Percentiles rank a stretch among this genome's conserved stretches.
Conservation (phyloP, 106 monocot species). For the Dactylorhiza incarnata region DNA sequence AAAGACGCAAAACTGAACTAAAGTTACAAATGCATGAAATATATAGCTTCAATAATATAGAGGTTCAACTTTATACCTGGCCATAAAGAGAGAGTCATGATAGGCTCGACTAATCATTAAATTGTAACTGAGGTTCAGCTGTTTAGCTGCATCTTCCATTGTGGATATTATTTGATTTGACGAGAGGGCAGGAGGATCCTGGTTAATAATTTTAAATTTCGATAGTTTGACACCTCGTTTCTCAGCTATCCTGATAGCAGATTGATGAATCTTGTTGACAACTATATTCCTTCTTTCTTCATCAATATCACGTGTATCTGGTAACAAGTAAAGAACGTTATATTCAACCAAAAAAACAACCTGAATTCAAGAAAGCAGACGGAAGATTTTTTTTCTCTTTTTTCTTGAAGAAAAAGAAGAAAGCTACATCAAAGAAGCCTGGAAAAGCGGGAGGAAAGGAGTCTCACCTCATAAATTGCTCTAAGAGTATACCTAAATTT, state of each 20-base stretch:
- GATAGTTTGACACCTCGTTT: conserved; percentile 60
- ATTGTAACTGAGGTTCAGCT: conserved; percentile 66
- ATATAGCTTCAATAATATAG: neutral
- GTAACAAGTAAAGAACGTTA: conserved; percentile 3
- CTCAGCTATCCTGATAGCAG: conserved; percentile 59
- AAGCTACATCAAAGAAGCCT: neutral
- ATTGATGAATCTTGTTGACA: conserved; percentile 60
- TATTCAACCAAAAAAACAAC: neutral
- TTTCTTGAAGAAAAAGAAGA: neutral
- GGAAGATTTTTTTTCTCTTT: neutral
- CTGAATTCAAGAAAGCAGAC: neutral
- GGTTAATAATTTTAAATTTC: conserved; percentile 79
- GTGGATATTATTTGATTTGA: conserved; percentile 52
- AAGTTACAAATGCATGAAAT: neutral
- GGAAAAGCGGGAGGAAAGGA: neutral
- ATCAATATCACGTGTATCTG: conserved; percentile 94
- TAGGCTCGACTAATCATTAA: conserved; percentile 97
- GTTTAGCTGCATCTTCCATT: conserved; percentile 43
- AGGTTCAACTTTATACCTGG: conserved; percentile 44
- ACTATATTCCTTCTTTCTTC: conserved; percentile 76
- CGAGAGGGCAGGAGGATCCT: conserved; percentile 82
- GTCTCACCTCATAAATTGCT: no score
- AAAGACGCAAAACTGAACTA: neutral
- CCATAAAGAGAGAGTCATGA: conserved; percentile 98
- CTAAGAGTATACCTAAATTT: no score